These are phyloP conservation scores for Hevea brasiliensis DNA, from an alignment of 345 rosid genomes.

Conservation along the genomic window DNA sequence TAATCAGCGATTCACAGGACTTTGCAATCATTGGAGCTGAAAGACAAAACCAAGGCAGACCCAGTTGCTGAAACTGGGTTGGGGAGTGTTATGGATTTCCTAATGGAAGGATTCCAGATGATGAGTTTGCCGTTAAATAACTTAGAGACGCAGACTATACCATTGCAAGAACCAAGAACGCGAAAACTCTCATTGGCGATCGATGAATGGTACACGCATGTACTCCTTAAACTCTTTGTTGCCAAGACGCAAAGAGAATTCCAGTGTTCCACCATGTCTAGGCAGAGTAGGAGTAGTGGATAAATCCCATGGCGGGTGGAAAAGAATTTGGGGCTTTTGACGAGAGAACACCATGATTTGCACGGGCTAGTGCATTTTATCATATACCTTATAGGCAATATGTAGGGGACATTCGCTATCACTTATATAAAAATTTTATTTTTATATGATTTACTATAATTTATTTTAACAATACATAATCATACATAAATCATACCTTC, in stretches of 20 bases:
- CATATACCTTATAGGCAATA: not conserved
- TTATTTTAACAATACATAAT: too few relatives aligned
- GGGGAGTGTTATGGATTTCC: not conserved
- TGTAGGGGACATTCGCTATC: not conserved
- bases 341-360: conserved; percentile 14
- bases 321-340: conserved; percentile 15
- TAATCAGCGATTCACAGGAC: not conserved
- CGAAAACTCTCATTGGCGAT: not conserved
- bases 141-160: not conserved
- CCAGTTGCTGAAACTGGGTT: too few relatives aligned
- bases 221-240: not conserved
- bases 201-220: not conserved
- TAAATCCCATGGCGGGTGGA: not conserved
- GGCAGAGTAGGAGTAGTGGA: too few relatives aligned
- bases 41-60: too few relatives aligned
- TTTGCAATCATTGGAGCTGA: not conserved
- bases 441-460: too few relatives aligned
- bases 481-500: too few relatives aligned
- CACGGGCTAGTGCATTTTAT: conserved; percentile 1
- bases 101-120: not conserved
- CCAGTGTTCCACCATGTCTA: too few relatives aligned
- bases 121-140: not conserved
- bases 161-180: not conserved
- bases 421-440: too few relatives aligned
- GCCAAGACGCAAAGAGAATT: not conserved